Percentiles rank a stretch among this genome's conserved stretches.
Conservation (phyloP, 2,329 filamentous ascomycete species). For the Ilyonectria destructans region DNA sequence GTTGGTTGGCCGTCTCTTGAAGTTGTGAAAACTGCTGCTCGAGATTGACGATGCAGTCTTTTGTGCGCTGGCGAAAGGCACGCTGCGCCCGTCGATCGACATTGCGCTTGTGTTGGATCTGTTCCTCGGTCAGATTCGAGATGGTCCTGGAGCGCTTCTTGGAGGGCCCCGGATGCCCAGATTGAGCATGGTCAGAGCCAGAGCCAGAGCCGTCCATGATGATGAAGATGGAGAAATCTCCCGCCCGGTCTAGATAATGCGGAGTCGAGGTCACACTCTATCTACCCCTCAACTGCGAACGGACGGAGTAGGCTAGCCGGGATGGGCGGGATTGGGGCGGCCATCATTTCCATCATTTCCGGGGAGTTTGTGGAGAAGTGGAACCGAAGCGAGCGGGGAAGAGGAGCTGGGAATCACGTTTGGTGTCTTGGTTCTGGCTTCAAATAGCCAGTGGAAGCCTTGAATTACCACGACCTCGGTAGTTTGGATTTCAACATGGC, state of each 20-base stretch:
- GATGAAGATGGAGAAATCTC: neutral
- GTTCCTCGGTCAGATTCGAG: slow-evolving; percentile 11
- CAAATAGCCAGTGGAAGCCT: no score
- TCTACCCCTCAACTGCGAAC: neutral
- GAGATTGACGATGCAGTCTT: slow-evolving; percentile 4
- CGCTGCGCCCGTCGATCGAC: slow-evolving; percentile 12
- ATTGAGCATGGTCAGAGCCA: neutral
- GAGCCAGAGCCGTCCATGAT: neutral
- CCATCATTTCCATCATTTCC: neutral
- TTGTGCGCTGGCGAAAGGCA: slow-evolving; percentile 15
- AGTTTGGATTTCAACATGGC: no score
- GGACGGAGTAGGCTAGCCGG: neutral
- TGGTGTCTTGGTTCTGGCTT: no score
- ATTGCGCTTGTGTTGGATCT: slow-evolving; percentile 15
- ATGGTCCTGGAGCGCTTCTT: neutral
- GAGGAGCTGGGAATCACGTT: no score
- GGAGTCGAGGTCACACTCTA: neutral
- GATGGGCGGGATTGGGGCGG: no score
- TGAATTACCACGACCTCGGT: no score
- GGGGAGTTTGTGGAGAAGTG: neutral
- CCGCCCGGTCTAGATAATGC: neutral
- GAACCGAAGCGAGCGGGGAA: no score
- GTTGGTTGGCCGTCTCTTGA: slow-evolving; percentile 19
- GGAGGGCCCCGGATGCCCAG: neutral
- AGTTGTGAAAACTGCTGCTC: slow-evolving; percentile 16